phyloP scores from a whole-genome alignment of 169 alveolate species.

The Plasmodium sp. region DNA sequence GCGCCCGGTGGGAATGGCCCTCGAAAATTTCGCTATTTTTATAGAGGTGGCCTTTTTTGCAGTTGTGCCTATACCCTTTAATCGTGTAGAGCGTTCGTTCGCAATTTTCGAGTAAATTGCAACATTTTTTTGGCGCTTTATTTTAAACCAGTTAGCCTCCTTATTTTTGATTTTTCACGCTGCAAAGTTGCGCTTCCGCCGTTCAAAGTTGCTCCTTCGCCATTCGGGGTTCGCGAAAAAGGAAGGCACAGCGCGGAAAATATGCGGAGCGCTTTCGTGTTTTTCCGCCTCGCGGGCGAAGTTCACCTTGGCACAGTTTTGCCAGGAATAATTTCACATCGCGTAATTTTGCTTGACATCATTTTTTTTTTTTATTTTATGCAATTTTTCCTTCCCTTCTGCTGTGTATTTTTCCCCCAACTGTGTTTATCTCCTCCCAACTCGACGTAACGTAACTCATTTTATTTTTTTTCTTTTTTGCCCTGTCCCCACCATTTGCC shows the following conservation, averaged over 20 bases:
- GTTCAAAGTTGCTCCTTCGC: background rate
- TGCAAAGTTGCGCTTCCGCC: background rate
- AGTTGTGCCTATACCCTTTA: background rate
- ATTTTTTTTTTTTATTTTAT: background rate
- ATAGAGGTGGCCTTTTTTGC: background rate
- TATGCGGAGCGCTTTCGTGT: background rate
- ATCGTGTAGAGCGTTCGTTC: background rate
- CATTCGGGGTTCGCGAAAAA: background rate
- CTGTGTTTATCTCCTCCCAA: background rate
- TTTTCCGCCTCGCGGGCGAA: background rate
- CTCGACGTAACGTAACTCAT: background rate
- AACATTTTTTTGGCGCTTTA: background rate
- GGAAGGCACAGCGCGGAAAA: background rate
- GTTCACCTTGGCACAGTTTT: background rate
- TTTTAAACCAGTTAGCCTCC: background rate
- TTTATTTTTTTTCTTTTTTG: background rate
- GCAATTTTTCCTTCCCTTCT: background rate
- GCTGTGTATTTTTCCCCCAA: background rate
- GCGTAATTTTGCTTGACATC: background rate
- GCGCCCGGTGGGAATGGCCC: background rate
- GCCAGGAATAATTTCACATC: background rate
- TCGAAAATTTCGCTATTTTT: background rate
- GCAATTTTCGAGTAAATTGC: background rate
- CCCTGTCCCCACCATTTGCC: background rate
- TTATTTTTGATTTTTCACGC: background rate